Evolutionary conservation across 805 yeast species (phyloP).

Genomic region (Deakozyma indianensis): DNA sequence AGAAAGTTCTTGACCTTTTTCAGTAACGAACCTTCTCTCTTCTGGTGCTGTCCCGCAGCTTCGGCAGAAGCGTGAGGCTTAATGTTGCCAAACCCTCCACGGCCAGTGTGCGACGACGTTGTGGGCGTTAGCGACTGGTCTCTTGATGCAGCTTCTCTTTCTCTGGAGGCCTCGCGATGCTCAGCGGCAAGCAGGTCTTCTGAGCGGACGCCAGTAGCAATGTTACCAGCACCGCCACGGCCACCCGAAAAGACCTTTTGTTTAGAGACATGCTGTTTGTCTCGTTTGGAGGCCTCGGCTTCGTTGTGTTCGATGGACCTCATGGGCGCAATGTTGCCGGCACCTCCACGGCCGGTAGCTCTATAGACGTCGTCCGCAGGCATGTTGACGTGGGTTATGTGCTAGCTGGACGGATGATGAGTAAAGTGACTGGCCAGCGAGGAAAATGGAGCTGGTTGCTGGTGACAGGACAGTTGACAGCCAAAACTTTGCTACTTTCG

Average conservation of each 20-base stretch:
- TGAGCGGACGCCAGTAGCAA: slow-evolving; percentile 13
- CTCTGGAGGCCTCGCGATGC: slow-evolving; percentile 2
- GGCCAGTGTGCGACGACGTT: neutral
- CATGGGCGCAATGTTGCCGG: slow-evolving; percentile 46
- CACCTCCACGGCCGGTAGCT: slow-evolving; percentile 71
- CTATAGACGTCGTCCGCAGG: neutral
- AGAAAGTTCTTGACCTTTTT: slow-evolving; percentile 1
- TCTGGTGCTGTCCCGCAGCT: neutral
- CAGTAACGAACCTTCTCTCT: neutral
- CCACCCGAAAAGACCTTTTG: slow-evolving; percentile 53
- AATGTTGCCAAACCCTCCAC: neutral
- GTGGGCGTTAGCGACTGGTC: neutral
- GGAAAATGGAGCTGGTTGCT: too few relatives aligned
- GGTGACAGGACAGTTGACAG: too few relatives aligned
- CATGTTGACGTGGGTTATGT: neutral
- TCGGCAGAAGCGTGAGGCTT: neutral
- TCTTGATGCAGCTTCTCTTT: neutral
- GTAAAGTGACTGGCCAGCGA: too few relatives aligned
- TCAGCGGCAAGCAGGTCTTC: neutral
- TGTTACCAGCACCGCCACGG: slow-evolving; percentile 69
- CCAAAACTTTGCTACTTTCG: too few relatives aligned
- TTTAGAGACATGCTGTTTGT: slow-evolving; percentile 35
- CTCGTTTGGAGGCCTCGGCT: slow-evolving; percentile 43
- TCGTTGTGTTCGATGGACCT: slow-evolving; percentile 30
- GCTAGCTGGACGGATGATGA: too few relatives aligned